phyloP scores from a whole-genome alignment of 108 stramenopile species.

The Cafeteria roenbergensis region DNA sequence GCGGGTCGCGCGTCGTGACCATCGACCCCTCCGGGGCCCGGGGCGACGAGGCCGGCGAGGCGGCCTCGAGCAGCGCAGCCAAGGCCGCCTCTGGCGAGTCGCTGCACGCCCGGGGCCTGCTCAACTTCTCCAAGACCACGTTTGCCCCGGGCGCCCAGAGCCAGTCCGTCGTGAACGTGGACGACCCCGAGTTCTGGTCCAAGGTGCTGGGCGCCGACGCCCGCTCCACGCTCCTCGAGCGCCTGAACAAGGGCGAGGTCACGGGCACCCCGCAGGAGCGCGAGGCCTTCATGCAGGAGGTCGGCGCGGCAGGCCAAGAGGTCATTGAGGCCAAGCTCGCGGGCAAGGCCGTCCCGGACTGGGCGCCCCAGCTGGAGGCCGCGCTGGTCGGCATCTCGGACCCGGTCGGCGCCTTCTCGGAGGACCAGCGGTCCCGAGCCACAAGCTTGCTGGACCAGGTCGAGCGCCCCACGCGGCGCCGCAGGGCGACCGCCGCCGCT shows the following conservation, averaged over 20 bases:
- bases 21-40: too few species aligned
- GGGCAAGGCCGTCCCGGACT: conserved; percentile 1
- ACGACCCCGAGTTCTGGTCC: conserved; percentile 88
- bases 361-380: not conserved
- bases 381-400: not conserved
- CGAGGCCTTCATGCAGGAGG: conserved; percentile 8
- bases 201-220: conserved; percentile 33
- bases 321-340: conserved; percentile 6
- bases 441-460: conserved; percentile 2
- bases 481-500: too few species aligned
- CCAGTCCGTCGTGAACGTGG: conserved; percentile 53
- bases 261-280: not conserved
- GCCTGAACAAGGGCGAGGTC: not conserved
- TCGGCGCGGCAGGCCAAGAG: conserved; percentile 9
- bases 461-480: conserved; percentile 9
- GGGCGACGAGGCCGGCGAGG: not conserved
- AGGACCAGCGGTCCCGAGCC: conserved; percentile 1
- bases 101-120: too few species aligned
- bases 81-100: not conserved
- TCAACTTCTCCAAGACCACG: conserved; percentile 67
- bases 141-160: conserved; percentile 59
- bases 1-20: too few species aligned
- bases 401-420: not conserved
- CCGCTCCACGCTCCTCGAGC: conserved; percentile 1
- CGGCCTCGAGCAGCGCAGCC: not conserved